Evolutionary conservation across 2,329 filamentous ascomycete genomes (phyloP).

Genomic region (Talaromyces islandicus): DNA sequence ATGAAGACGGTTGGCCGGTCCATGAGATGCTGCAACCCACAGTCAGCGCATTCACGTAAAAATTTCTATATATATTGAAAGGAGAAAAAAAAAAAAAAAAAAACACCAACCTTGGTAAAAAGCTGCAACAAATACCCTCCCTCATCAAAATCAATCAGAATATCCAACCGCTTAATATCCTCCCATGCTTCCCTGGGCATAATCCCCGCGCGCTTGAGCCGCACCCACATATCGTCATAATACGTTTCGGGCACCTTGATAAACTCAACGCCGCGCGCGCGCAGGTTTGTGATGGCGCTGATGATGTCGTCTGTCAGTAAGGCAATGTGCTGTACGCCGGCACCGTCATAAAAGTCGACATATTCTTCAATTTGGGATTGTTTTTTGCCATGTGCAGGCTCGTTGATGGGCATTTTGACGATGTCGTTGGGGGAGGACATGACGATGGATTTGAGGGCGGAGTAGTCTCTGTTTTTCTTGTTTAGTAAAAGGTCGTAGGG

Average conservation of each 20-base stretch:
- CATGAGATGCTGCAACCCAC: conserved; percentile 63
- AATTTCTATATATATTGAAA: too few relatives aligned
- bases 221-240: conserved; percentile 68
- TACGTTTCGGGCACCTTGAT: conserved; percentile 85
- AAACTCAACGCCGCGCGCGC: conserved; percentile 85
- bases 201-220: conserved; percentile 59
- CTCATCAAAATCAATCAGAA: conserved; percentile 93
- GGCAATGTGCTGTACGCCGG: conserved; percentile 91
- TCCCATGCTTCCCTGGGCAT: conserved; percentile 73
- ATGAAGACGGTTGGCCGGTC: conserved; percentile 93
- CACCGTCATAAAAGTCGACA: conserved; percentile 80
- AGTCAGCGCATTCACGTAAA: background rate
- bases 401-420: conserved; percentile 98
- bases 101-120: conserved; percentile 58
- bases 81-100: conserved; percentile 4
- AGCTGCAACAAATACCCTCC: conserved; percentile 72
- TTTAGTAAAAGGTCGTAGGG: background rate
- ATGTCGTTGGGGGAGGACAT: conserved; percentile 80
- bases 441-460: conserved; percentile 79
- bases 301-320: conserved; percentile 79
- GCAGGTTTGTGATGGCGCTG: conserved; percentile 66
- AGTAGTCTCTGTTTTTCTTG: conserved; percentile 58
- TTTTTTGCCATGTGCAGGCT: conserved; percentile 83
- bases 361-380: conserved; percentile 93
- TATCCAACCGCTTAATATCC: conserved; percentile 68